Evolutionary conservation across 257 asterid genomes (phyloP).

Genomic region (Rauvolfia tetraphylla): DNA sequence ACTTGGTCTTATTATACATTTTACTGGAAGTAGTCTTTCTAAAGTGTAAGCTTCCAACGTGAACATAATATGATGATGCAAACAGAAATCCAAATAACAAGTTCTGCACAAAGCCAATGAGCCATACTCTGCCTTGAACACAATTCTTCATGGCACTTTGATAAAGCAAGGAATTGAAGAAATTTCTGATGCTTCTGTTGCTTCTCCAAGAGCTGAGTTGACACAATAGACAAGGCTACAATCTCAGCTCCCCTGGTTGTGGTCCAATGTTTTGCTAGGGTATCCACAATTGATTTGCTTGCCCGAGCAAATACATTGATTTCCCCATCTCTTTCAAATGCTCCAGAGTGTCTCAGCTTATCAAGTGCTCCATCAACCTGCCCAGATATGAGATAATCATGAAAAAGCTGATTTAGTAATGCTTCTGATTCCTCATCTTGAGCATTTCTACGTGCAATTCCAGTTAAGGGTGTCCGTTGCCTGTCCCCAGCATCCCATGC

Average conservation of each 20-base stretch:
- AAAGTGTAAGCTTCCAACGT: background rate
- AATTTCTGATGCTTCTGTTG: conserved; percentile 76
- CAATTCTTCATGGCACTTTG: conserved; percentile 94
- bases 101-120: conserved; percentile 19
- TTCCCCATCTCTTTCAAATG: conserved; percentile 93
- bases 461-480: conserved; percentile 56
- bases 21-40: background rate
- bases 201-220: conserved; percentile 79
- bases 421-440: conserved; percentile 94
- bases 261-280: conserved; percentile 97
- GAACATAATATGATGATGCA: background rate
- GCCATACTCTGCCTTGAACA: conserved; percentile 75
- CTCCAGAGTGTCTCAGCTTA: conserved; percentile 63
- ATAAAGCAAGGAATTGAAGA: conserved; percentile 93
- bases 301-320: conserved; percentile 69
- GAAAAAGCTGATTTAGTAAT: conserved; percentile 76
- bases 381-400: conserved; percentile 75
- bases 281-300: conserved; percentile 90
- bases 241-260: conserved; percentile 91
- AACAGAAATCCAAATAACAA: conserved; percentile 1
- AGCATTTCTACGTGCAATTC: conserved; percentile 61
- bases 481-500: conserved; percentile 78
- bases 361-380: conserved; percentile 68
- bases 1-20: background rate
- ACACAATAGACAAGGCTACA: conserved; percentile 65